These are phyloP conservation scores for Hymenoscyphus albidus DNA, from an alignment of 2,329 filamentous ascomycete species.

Conservation along the genomic window DNA sequence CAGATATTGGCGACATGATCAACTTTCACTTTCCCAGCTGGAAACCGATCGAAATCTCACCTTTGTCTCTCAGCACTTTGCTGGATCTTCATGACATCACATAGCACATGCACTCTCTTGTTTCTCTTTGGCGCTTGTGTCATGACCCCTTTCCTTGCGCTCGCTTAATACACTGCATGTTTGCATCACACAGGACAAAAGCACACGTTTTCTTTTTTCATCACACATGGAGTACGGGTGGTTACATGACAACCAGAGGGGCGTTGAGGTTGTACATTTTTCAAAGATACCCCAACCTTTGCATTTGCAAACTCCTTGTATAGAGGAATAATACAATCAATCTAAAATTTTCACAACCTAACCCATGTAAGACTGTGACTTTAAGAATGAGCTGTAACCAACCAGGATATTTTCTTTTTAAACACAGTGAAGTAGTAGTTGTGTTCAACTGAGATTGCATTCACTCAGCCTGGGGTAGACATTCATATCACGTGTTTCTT, in stretches of 20 bases:
- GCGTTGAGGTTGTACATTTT: neutral
- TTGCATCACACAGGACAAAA: neutral
- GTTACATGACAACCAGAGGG: neutral
- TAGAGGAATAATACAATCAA: neutral
- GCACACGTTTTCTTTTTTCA: neutral
- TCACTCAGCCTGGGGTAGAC: too few relatives aligned
- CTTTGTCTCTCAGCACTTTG: neutral
- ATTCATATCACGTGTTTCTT: too few relatives aligned
- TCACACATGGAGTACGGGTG: neutral
- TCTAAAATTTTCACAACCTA: neutral
- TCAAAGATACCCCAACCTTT: slow-evolving; percentile 1
- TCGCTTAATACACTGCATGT: neutral
- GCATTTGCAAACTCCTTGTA: slow-evolving; percentile 1
- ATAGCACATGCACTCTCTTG: neutral
- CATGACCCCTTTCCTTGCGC: neutral
- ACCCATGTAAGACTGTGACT: neutral
- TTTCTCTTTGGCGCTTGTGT: neutral
- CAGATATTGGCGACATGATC: neutral
- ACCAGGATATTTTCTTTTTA: too few relatives aligned
- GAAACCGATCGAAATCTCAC: neutral
- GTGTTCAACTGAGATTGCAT: too few relatives aligned
- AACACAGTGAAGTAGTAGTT: too few relatives aligned
- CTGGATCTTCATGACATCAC: neutral
- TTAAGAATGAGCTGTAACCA: too few relatives aligned
- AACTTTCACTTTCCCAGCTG: neutral